phyloP scores from a whole-genome alignment of 108 stramenopile genomes.

The Cyclotella kingstonii region DNA sequence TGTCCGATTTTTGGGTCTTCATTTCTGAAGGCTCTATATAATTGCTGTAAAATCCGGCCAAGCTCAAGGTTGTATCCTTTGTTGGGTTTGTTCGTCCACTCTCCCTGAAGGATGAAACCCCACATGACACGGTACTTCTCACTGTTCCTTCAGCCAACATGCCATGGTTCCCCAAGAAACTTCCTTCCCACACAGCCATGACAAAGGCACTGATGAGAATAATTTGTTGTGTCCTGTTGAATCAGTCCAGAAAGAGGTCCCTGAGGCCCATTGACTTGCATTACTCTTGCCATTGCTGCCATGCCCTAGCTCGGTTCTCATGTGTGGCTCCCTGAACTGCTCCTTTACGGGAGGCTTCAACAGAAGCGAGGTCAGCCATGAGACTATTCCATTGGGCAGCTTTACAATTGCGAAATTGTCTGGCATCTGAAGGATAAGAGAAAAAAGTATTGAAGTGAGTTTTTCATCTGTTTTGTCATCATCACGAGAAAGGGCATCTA shows the following conservation, averaged over 20 bases:
- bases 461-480: not conserved
- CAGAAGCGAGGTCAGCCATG: not conserved
- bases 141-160: constrained; percentile 19
- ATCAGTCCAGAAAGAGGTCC: not conserved
- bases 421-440: not conserved
- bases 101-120: constrained; percentile 22
- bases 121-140: constrained; percentile 19
- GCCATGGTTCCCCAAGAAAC: constrained; percentile 10
- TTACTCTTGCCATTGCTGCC: not conserved
- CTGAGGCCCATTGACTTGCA: not conserved
- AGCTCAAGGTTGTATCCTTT: constrained; percentile 5
- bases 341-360: not conserved
- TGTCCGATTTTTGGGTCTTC: constrained; percentile 5
- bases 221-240: not conserved
- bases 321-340: not conserved
- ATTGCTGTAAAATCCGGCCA: constrained; percentile 11
- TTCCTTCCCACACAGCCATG: constrained; percentile 8
- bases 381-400: not conserved
- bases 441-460: not conserved
- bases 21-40: constrained; percentile 14
- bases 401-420: not conserved
- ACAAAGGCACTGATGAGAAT: constrained; percentile 14
- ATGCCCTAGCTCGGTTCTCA: not conserved
- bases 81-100: constrained; percentile 17
- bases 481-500: constrained; percentile 1